Base-by-base conservation (phyloP, 129 eudicot species). In the Arctium minus region DNA sequence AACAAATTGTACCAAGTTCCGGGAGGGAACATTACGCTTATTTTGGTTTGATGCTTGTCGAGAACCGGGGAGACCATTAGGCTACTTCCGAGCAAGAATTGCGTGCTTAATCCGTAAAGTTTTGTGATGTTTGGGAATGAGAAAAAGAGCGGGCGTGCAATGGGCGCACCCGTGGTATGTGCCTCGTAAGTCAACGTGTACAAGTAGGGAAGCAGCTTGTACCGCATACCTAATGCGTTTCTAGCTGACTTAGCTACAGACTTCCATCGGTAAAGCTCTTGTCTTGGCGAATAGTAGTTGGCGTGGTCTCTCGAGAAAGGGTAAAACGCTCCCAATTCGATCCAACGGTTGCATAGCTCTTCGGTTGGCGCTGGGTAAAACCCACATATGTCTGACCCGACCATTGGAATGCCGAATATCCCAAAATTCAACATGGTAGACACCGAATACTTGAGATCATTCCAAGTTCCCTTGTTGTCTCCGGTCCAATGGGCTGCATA, bases 401-500 rank as follows among this genome's bases (percentile, higher is more conserved):
- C 98, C 99, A 96, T 96, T 0, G 99, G 99, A 8, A 96, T 86
- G 12, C 99, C 99, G 29, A 96, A 96, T 36, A 96, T 87, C 6
- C 99, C 99, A n/a, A 96, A 96, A 31, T 96, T 93, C 79, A 96
- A 84, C 90, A 96, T 92, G 30, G 99, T 93, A 4, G 98, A 93
- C 65, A 96, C 90, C 4, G 98, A 91, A 48, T 91, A 93, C 82
- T 82, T 91, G 84, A 96, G 85, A 86, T 96, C 92, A 29, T 93
- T 79, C 97, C 97, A 96, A 3, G 98, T 96, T 5, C 95, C 99
- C 72, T 93, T 87, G 74, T 96, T 96, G 73, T 96, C 99, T 64
- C 99, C 99, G 7, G 99, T 96, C 99, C 99, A 96, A 81, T 96
- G 99, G 9, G 99, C 98, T 13, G 92, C 91, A 56, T 96, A 93